These are phyloP conservation scores for Clathrus columnatus DNA, from an alignment of 768 basidiomycete species.

Conservation along the genomic window DNA sequence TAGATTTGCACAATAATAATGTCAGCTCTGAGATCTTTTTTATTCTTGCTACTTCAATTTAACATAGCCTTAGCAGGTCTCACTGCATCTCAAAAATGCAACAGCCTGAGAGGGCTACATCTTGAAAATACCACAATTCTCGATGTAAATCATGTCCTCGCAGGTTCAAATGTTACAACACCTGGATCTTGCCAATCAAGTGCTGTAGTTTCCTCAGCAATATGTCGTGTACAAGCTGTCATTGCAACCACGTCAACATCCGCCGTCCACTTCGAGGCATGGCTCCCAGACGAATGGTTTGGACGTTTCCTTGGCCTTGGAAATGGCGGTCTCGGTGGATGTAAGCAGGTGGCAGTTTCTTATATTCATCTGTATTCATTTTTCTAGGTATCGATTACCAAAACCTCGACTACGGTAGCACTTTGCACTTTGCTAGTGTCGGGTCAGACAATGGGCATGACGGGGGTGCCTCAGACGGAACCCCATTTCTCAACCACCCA, in stretches of 20 bases:
- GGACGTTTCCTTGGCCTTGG: slow-evolving; percentile 21
- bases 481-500: slow-evolving; percentile 16
- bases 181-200: background rate
- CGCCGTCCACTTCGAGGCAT: slow-evolving; percentile 15
- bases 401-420: slow-evolving; percentile 15
- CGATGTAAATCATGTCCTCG: background rate
- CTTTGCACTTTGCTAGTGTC: slow-evolving; percentile 18
- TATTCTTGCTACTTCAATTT: no score
- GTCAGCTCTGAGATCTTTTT: no score
- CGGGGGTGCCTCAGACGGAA: slow-evolving; percentile 11
- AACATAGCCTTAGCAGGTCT: background rate
- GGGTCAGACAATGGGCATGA: slow-evolving; percentile 21
- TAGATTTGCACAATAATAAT: no score
- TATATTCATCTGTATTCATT: background rate
- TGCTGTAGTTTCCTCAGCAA: slow-evolving; percentile 9
- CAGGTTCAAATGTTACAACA: background rate
- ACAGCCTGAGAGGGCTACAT: background rate
- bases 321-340: slow-evolving; percentile 18
- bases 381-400: slow-evolving; percentile 17
- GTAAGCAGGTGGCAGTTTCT: no score
- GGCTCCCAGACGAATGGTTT: slow-evolving; percentile 24
- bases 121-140: background rate
- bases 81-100: background rate
- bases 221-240: slow-evolving; percentile 20
- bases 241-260: slow-evolving; percentile 18